phyloP scores from a whole-genome alignment of 2,329 filamentous ascomycete species.

The Fusarium sp. region DNA sequence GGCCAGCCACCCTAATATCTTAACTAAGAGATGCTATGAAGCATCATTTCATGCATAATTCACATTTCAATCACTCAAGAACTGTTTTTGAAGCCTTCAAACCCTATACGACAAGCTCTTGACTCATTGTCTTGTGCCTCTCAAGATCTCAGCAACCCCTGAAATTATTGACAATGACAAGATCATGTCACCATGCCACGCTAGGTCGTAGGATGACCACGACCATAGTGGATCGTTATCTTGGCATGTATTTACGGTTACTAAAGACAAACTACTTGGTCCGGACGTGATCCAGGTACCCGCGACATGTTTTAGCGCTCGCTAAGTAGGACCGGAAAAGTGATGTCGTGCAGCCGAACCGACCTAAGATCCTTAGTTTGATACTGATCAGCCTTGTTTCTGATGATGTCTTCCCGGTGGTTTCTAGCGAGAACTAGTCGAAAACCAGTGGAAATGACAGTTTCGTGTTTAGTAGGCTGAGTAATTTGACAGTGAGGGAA shows the following conservation, averaged over 20 bases:
- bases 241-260: conserved; percentile 3
- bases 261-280: conserved; percentile 2
- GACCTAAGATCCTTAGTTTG: conserved; percentile 28
- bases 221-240: conserved; percentile 8
- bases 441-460: conserved; percentile 5
- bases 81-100: neutral
- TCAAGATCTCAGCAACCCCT: conserved; percentile 12
- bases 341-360: conserved; percentile 40
- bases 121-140: neutral
- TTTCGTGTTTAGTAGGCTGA: neutral
- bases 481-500: neutral
- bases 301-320: conserved; percentile 21
- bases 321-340: conserved; percentile 20
- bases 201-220: neutral
- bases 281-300: conserved; percentile 26
- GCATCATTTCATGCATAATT: neutral
- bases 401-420: neutral
- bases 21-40: neutral
- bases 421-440: conserved; percentile 1
- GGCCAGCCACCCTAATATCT: neutral
- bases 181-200: conserved; percentile 12
- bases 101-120: neutral
- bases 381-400: conserved; percentile 28
- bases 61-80: accelerated
- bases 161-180: conserved; percentile 2